Percentiles rank a stretch among this genome's conserved stretches.
These are phyloP conservation scores for Geotrichum carabidarum DNA, from an alignment of 1,139 yeast genomes.

Conservation along the genomic window DNA sequence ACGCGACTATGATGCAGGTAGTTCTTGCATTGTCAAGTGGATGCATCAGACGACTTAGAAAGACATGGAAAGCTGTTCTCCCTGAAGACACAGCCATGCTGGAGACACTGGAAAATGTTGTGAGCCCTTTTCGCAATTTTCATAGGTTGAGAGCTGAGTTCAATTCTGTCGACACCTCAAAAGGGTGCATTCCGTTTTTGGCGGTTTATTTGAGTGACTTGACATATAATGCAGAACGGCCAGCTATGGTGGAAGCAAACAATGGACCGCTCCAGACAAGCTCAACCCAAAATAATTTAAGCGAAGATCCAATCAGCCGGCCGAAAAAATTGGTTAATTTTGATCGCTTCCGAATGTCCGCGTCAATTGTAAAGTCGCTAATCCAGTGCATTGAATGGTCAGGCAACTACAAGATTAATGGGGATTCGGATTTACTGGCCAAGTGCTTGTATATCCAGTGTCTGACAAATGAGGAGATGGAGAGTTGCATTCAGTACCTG, in stretches of 20 bases:
- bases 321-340: constrained; percentile 56
- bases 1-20: constrained; percentile 80
- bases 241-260: constrained; percentile 22
- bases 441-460: constrained; percentile 79
- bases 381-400: constrained; percentile 87
- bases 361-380: constrained; percentile 71
- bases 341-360: constrained; percentile 70
- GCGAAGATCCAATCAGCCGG: constrained; percentile 32
- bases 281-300: neutral
- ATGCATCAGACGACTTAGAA: constrained; percentile 51
- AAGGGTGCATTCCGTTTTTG: constrained; percentile 85
- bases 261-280: constrained; percentile 6
- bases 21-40: constrained; percentile 76
- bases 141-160: constrained; percentile 58
- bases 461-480: constrained; percentile 74
- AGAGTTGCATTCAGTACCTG: constrained; percentile 32
- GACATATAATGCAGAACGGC: constrained; percentile 69
- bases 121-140: constrained; percentile 64
- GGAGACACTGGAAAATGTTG: constrained; percentile 44
- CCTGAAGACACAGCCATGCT: constrained; percentile 44
- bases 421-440: constrained; percentile 60
- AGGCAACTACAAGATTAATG: constrained; percentile 48
- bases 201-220: constrained; percentile 82
- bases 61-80: constrained; percentile 67
- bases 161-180: constrained; percentile 52